phyloP scores from a whole-genome alignment of 2,329 filamentous ascomycete genomes.

The Microsporum ferrugineum region DNA sequence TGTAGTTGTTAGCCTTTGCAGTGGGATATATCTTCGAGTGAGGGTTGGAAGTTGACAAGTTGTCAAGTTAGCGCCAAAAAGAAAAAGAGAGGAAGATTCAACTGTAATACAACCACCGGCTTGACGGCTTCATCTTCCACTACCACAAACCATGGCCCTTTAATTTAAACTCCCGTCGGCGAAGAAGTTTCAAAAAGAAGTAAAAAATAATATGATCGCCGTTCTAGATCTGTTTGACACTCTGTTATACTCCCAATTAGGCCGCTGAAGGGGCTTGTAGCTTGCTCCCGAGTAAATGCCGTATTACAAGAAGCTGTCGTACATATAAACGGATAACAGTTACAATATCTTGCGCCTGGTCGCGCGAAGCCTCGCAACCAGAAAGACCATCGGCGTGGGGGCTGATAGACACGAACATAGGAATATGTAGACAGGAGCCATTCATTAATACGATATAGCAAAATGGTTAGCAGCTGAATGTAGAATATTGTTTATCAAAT shows the following conservation, averaged over 20 bases:
- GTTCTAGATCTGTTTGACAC: neutral
- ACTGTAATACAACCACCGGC: neutral
- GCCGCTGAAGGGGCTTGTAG: neutral
- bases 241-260: no score
- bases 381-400: neutral
- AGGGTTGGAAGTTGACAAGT: neutral
- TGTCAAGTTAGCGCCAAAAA: neutral
- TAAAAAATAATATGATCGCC: neutral
- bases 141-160: neutral
- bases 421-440: no score
- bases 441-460: no score
- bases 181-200: neutral
- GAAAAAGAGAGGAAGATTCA: neutral
- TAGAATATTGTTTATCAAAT: neutral
- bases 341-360: neutral
- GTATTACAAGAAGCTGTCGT: neutral
- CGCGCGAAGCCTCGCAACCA: neutral
- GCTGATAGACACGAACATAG: no score
- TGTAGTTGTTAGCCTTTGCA: no score
- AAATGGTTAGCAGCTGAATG: neutral
- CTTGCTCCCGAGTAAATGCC: neutral
- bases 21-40: neutral
- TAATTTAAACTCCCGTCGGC: slow-evolving; percentile 1
- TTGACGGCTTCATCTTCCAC: neutral
- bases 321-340: neutral